A percentile compares a stretch with the other conserved stretches of the same genome.
Evolutionary conservation across 305 asterid genomes (phyloP).

Genomic region (Fraxinus sp.): DNA sequence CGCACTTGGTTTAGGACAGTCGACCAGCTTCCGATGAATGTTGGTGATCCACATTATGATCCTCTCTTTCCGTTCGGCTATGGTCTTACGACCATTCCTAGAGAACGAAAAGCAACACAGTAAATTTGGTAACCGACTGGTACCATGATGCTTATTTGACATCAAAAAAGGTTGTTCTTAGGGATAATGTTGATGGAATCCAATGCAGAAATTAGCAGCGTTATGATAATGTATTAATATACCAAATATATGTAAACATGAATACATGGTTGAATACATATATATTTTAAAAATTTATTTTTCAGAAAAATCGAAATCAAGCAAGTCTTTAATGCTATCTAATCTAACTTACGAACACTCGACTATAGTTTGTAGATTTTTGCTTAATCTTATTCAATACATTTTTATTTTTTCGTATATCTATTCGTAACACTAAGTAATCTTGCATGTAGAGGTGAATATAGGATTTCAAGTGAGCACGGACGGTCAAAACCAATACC

Average conservation of each 20-base stretch:
- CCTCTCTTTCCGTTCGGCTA: slow-evolving; percentile 65
- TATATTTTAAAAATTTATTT: too few species aligned
- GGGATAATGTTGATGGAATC: not conserved
- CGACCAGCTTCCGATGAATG: slow-evolving; percentile 71
- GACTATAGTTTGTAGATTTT: too few species aligned
- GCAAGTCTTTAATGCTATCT: too few species aligned
- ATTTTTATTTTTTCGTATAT: too few species aligned
- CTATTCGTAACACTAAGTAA: too few species aligned
- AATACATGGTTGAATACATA: not conserved
- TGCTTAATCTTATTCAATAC: too few species aligned
- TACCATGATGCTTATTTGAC: not conserved
- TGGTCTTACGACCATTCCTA: slow-evolving; percentile 48
- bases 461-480: too few species aligned
- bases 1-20: slow-evolving; percentile 68
- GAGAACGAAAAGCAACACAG: not conserved
- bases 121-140: not conserved
- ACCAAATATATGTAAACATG: not conserved
- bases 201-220: not conserved
- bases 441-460: too few species aligned
- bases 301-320: too few species aligned
- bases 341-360: too few species aligned
- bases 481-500: too few species aligned
- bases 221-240: not conserved
- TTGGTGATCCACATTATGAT: slow-evolving; percentile 66
- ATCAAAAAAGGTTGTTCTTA: not conserved